Evolutionary conservation across 768 basidiomycete genomes (phyloP).

Genomic region (Termitomyces sp.): DNA sequence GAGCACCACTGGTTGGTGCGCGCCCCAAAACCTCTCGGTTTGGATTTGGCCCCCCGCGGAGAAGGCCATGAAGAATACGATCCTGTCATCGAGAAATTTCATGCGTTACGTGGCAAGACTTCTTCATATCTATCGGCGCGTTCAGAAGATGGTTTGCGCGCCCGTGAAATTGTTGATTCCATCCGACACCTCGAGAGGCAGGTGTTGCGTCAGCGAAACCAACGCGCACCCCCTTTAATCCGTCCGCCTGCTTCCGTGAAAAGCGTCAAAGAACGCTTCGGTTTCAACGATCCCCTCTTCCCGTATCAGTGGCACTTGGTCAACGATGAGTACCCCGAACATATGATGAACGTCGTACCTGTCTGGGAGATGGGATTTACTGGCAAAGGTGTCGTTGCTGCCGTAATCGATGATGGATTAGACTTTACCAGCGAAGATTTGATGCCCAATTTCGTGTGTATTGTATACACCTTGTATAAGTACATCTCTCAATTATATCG

Average conservation of each 20-base stretch:
- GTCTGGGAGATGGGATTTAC: constrained; percentile 91
- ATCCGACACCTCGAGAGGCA: constrained; percentile 63
- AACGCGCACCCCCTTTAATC: constrained; percentile 70
- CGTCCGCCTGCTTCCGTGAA: constrained; percentile 38
- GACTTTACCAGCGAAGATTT: constrained; percentile 89
- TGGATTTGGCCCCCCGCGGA: constrained; percentile 27
- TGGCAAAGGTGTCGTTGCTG: constrained; percentile 81
- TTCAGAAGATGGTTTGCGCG: constrained; percentile 36
- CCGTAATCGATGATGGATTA: constrained; percentile 92
- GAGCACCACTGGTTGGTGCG: constrained; percentile 82
- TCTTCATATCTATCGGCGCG: constrained; percentile 33
- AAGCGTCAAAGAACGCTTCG: constrained; percentile 55
- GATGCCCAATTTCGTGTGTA: constrained; percentile 85
- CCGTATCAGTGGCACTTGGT: constrained; percentile 91
- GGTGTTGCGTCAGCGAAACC: constrained; percentile 60
- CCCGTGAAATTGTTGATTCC: constrained; percentile 48
- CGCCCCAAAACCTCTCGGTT: constrained; percentile 33
- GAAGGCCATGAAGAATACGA: constrained; percentile 30
- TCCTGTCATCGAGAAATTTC: constrained; percentile 47
- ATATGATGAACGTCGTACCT: constrained; percentile 89
- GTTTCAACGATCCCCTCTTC: constrained; percentile 82
- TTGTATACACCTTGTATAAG: neutral
- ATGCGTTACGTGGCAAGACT: constrained; percentile 39
- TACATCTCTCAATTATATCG: neutral
- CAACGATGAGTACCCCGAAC: constrained; percentile 77